These are phyloP conservation scores for Thelonectria rubi DNA, from an alignment of 2,329 filamentous ascomycete species.

Conservation along the genomic window DNA sequence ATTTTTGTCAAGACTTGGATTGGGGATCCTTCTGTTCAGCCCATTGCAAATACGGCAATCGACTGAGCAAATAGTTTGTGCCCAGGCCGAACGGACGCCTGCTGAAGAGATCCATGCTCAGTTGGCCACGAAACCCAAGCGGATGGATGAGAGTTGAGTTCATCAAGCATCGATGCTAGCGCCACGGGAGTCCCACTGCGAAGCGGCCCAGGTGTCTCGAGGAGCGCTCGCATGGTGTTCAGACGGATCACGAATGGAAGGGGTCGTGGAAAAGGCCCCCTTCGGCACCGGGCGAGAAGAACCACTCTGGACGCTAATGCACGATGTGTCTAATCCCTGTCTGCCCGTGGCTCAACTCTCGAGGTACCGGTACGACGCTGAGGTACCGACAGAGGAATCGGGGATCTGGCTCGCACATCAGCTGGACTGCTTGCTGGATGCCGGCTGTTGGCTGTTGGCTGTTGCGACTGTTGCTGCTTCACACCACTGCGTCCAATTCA, in stretches of 20 bases:
- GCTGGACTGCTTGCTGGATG: conserved; percentile 7
- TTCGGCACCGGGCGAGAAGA: conserved; percentile 37
- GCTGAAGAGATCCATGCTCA: conserved; percentile 23
- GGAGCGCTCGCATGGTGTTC: neutral
- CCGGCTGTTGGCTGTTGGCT: neutral
- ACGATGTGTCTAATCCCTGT: conserved; percentile 44
- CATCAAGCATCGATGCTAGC: conserved; percentile 32
- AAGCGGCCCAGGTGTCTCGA: conserved; percentile 1
- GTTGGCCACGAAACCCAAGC: conserved; percentile 1
- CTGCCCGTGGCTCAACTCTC: conserved; percentile 20
- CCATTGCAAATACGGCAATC: neutral
- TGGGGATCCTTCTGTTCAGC: conserved; percentile 4
- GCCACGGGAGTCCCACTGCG: conserved; percentile 21
- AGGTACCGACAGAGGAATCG: conserved; percentile 27
- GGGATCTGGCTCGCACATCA: conserved; percentile 14
- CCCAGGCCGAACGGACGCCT: conserved; percentile 4
- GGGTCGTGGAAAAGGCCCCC: conserved; percentile 12
- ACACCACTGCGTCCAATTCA: neutral
- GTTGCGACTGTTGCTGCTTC: conserved; percentile 8
- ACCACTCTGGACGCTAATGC: conserved; percentile 40
- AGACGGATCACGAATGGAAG: neutral
- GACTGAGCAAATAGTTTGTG: conserved; percentile 7
- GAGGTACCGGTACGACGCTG: conserved; percentile 14
- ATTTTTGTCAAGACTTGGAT: neutral
- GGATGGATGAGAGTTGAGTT: conserved; percentile 12